Conservation (phyloP, 257 asterid species). For the Gentiana straminea region DNA sequence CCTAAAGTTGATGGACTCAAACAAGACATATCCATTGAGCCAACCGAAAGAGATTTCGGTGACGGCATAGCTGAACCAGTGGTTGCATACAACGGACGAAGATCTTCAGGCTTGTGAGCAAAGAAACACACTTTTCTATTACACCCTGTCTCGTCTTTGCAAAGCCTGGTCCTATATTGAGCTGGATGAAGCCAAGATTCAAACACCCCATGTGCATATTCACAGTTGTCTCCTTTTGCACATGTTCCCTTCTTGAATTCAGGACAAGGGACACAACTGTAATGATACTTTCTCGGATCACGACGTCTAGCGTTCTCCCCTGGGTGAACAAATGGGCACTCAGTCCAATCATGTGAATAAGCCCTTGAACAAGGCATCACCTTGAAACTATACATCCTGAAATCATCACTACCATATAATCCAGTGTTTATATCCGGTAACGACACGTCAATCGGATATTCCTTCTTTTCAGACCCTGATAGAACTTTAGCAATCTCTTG, state of each 20-base stretch:
- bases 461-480: slow-evolving; percentile 36
- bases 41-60: slow-evolving; percentile 38
- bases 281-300: slow-evolving; percentile 53
- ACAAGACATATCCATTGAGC: slow-evolving; percentile 32
- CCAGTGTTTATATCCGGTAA: slow-evolving; percentile 41
- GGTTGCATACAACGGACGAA: slow-evolving; percentile 68
- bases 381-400: slow-evolving; percentile 48
- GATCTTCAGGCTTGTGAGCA: slow-evolving; percentile 69
- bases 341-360: slow-evolving; percentile 50
- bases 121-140: slow-evolving; percentile 78
- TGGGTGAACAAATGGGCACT: slow-evolving; percentile 45
- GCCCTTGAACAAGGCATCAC: slow-evolving; percentile 52
- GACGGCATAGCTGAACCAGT: slow-evolving; percentile 88
- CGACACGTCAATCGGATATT: slow-evolving; percentile 54
- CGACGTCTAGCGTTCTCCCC: slow-evolving; percentile 48
- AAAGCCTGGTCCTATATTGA: slow-evolving; percentile 76
- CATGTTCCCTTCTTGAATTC: slow-evolving; percentile 91
- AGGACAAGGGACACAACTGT: slow-evolving; percentile 83
- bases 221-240: slow-evolving; percentile 55
- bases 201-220: slow-evolving; percentile 88
- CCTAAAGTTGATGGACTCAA: slow-evolving; percentile 49
- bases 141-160: slow-evolving; percentile 87
- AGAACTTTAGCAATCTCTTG: slow-evolving; percentile 13
- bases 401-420: slow-evolving; percentile 36
- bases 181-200: slow-evolving; percentile 98